Conservation (phyloP, 768 basidiomycete genomes). For the Podaxis mareebaensis region DNA sequence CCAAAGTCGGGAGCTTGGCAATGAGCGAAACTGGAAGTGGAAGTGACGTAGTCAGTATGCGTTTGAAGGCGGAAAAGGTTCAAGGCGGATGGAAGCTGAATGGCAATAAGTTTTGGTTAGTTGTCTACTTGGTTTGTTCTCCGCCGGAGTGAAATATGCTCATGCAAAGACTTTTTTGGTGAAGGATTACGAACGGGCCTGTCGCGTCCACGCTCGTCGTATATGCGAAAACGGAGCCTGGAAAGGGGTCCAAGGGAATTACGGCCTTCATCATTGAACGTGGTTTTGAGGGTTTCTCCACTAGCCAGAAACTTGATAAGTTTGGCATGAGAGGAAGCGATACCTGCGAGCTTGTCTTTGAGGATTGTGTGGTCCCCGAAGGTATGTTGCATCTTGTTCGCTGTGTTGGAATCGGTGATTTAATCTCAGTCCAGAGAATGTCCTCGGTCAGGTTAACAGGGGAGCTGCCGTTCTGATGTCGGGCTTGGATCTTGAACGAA, state of each 20-base stretch:
- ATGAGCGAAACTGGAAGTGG: slow-evolving; percentile 95
- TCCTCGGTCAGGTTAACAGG: slow-evolving; percentile 76
- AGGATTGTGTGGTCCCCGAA: slow-evolving; percentile 86
- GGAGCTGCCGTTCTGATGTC: slow-evolving; percentile 93
- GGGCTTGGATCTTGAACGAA: slow-evolving; percentile 87
- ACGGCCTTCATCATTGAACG: slow-evolving; percentile 91
- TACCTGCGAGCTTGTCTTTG: slow-evolving; percentile 91
- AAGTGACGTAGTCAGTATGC: slow-evolving; percentile 96
- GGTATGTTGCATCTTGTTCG: slow-evolving; percentile 44
- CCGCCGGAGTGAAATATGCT: slow-evolving; percentile 6
- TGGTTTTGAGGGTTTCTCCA: slow-evolving; percentile 81
- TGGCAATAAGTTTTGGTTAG: slow-evolving; percentile 92
- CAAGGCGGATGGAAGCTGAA: slow-evolving; percentile 78
- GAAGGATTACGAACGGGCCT: slow-evolving; percentile 94
- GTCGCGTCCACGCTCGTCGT: slow-evolving; percentile 88
- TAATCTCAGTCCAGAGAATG: slow-evolving; percentile 59
- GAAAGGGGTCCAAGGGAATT: slow-evolving; percentile 82
- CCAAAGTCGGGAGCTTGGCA: slow-evolving; percentile 85
- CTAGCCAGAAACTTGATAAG: slow-evolving; percentile 90
- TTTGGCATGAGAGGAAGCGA: slow-evolving; percentile 97
- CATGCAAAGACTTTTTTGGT: slow-evolving; percentile 6
- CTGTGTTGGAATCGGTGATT: slow-evolving; percentile 10
- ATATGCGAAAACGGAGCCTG: slow-evolving; percentile 85
- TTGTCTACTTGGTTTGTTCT: slow-evolving; percentile 5
- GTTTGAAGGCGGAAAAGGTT: slow-evolving; percentile 75